Conservation (phyloP, 108 stramenopile species). For the Pseudonitzschia delicatissima region DNA sequence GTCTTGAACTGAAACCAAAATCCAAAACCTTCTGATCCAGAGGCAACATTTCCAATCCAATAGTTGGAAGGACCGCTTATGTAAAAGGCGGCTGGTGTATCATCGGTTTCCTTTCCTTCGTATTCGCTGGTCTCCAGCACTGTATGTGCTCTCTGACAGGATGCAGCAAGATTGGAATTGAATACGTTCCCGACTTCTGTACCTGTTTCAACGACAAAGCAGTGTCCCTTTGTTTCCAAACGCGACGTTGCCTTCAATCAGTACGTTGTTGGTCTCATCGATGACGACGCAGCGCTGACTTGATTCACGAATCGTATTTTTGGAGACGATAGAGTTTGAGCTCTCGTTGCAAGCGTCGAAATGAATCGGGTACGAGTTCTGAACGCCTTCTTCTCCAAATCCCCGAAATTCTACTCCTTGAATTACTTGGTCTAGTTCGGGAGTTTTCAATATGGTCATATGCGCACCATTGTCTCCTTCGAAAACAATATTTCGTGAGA, state of each 20-base stretch:
- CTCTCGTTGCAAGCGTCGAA: constrained; percentile 46
- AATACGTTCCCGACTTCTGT: constrained; percentile 34
- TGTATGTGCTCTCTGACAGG: not conserved
- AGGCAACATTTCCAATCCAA: constrained; percentile 30
- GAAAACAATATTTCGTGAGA: constrained; percentile 63
- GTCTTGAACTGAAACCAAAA: constrained; percentile 33
- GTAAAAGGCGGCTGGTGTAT: constrained; percentile 24
- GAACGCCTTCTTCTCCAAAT: constrained; percentile 47
- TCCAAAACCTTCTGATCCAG: constrained; percentile 23
- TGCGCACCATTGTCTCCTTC: constrained; percentile 48
- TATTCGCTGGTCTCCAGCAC: not conserved
- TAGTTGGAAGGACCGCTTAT: constrained; percentile 15
- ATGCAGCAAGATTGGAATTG: constrained; percentile 33
- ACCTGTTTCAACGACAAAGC: constrained; percentile 38
- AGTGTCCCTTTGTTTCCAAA: constrained; percentile 45
- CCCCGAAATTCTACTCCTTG: constrained; percentile 53
- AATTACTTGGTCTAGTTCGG: constrained; percentile 49
- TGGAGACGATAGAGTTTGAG: constrained; percentile 39
- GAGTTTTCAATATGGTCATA: constrained; percentile 55
- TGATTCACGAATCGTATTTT: constrained; percentile 59
- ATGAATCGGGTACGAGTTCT: constrained; percentile 55
- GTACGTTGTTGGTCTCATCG: constrained; percentile 50
- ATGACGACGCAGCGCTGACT: constrained; percentile 58
- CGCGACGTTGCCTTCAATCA: constrained; percentile 54
- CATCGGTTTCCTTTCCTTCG: constrained; percentile 11